Base-by-base conservation (phyloP, 2,329 filamentous ascomycete genomes). In the Trichoderma brevicompactum region DNA sequence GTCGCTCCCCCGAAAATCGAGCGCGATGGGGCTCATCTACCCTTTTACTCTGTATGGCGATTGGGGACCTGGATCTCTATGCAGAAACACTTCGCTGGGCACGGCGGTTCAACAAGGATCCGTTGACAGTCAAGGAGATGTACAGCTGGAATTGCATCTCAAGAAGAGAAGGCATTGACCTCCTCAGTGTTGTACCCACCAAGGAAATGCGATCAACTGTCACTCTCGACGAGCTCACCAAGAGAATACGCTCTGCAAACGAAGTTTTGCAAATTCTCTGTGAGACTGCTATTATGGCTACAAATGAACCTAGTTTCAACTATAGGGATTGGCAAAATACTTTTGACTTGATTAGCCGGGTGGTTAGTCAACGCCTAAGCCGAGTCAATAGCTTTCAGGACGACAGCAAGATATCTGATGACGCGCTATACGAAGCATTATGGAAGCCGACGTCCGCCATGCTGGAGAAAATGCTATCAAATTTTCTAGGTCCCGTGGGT, bases 71-170 rank as follows among this genome's bases (percentile, higher is more conserved):
- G 2, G 68, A 70, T 3, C 50, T 69, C 0, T 52, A 75, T 2
- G 56, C 61, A 5, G 70, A 73, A 5, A 71, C 71, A 0, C 36
- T 75, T 2, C 19, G 67, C 0, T 77, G 74, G 75, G 72, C 72
- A 0, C 67, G 68, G 3, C 71, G 75, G 1, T 77, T 74, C 48
- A 71, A 72, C 56, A 75, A 72, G 19, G 75, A 76, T 40, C 38
- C 67, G 1, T 46, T 69, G 1, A 66, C 69, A 0, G 55, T 66
- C 1, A 55, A 19, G 1, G 55, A 62, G 1, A 5, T 75, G 1
- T 76, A 74, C 56, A 46, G 44, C 0, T 48, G 7, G 32, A 63
- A 0, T 49, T 15, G n/a, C 12, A 17, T 72, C 12, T 43, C 17
- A 1, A 72, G 71, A 0, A 7, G 1, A 0, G 74, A 76, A 23